Percentiles rank a stretch among this genome's conserved stretches.
These are phyloP conservation scores for Mucor lusitanicus DNA, from an alignment of 371 early-diverging fungal species.

Conservation along the genomic window DNA sequence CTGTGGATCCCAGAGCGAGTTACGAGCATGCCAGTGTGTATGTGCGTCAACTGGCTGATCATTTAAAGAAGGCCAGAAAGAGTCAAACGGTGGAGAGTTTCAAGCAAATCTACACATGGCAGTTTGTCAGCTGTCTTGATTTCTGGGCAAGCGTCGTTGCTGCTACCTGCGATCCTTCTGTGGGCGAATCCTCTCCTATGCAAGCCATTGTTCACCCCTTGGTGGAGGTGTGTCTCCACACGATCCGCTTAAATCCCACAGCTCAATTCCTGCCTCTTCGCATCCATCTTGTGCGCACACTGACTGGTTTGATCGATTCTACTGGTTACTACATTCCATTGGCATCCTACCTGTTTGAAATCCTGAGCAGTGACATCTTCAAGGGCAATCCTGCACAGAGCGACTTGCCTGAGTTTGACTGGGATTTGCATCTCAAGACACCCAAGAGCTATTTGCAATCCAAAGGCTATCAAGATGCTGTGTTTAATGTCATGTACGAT, in stretches of 20 bases:
- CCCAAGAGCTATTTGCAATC: slow-evolving; percentile 82
- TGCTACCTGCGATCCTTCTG: slow-evolving; percentile 61
- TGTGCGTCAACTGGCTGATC: slow-evolving; percentile 87
- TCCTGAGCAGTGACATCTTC: slow-evolving; percentile 56
- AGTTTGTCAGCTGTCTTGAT: slow-evolving; percentile 84
- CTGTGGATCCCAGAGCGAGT: slow-evolving; percentile 68
- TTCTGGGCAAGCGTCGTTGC: slow-evolving; percentile 84
- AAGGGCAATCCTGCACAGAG: slow-evolving; percentile 55
- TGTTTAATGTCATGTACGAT: slow-evolving; percentile 71
- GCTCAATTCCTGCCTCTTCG: slow-evolving; percentile 89
- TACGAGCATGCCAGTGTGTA: slow-evolving; percentile 90
- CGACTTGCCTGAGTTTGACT: slow-evolving; percentile 71
- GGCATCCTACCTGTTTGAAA: slow-evolving; percentile 58
- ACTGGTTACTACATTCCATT: slow-evolving; percentile 51
- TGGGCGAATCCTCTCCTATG: slow-evolving; percentile 36
- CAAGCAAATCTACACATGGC: slow-evolving; percentile 92
- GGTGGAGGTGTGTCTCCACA: slow-evolving; percentile 36
- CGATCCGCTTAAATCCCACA: slow-evolving; percentile 77
- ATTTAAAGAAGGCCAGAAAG: slow-evolving; percentile 82
- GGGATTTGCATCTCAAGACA: slow-evolving; percentile 72
- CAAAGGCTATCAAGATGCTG: slow-evolving; percentile 73
- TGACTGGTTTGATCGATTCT: slow-evolving; percentile 67
- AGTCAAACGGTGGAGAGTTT: slow-evolving; percentile 79
- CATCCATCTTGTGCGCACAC: slow-evolving; percentile 75
- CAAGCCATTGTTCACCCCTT: slow-evolving; percentile 37